Evolutionary conservation across 176 grass and related monocot genomes (phyloP).

Genomic region (Dactylis glomerata): DNA sequence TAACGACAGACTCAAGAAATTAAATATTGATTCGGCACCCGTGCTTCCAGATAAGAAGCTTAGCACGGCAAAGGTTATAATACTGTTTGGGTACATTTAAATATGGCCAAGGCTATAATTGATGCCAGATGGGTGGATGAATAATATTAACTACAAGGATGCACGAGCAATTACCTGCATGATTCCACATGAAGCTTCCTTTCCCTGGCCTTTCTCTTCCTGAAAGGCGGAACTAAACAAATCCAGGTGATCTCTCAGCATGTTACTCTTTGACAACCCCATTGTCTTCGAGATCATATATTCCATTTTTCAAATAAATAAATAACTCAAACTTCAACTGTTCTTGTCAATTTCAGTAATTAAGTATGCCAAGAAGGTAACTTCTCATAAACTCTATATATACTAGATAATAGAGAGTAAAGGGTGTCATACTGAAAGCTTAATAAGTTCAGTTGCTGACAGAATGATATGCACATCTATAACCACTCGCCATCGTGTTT

Average conservation of each 20-base stretch:
- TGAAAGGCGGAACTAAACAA: constrained; percentile 37
- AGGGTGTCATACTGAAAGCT: constrained; percentile 8
- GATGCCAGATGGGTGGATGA: constrained; percentile 5
- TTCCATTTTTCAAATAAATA: background rate
- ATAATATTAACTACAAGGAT: constrained; percentile 12
- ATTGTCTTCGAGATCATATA: constrained; percentile 27
- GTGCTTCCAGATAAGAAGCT: constrained; percentile 40
- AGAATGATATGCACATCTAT: constrained; percentile 5
- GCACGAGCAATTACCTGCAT: constrained; percentile 17
- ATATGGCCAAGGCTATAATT: constrained; percentile 28
- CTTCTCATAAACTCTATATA: background rate
- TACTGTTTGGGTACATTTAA: constrained; percentile 28
- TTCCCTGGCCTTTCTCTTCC: constrained; percentile 31
- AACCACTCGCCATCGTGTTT: background rate
- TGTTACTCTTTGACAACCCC: constrained; percentile 21
- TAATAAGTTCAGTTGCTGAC: background rate
- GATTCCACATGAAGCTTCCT: constrained; percentile 46
- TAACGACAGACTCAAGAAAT: background rate
- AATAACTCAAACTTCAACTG: background rate
- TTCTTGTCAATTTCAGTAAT: background rate
- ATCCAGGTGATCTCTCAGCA: constrained; percentile 10
- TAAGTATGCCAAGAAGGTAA: background rate
- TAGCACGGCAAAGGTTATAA: constrained; percentile 29
- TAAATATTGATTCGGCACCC: constrained; percentile 2
- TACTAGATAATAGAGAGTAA: background rate